A percentile compares a stretch with the other conserved stretches of the same genome.
Evolutionary conservation across 1,284 basidiomycete genomes (phyloP).

Genomic region (Amylostereum areolatum): DNA sequence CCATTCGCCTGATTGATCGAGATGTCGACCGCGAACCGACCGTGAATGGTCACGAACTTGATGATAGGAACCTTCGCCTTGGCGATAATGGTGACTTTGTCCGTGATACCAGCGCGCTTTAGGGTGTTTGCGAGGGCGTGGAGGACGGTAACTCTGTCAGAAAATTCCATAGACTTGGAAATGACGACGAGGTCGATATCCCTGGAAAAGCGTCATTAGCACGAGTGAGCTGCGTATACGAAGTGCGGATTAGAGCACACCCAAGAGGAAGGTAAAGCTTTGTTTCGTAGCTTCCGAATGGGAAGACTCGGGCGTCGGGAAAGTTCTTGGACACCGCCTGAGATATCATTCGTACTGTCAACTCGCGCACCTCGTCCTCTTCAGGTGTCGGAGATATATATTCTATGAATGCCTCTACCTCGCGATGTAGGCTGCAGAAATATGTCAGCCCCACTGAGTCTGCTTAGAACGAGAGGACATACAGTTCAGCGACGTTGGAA

Average conservation of each 20-base stretch:
- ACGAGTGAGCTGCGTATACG: neutral
- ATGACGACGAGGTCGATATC: slow-evolving; percentile 76
- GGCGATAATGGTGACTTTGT: slow-evolving; percentile 78
- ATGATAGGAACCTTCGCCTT: slow-evolving; percentile 92
- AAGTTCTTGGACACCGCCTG: slow-evolving; percentile 61
- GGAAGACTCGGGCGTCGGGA: slow-evolving; percentile 76
- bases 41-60: slow-evolving; percentile 81
- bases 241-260: slow-evolving; percentile 40
- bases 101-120: slow-evolving; percentile 54
- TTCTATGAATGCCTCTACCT: slow-evolving; percentile 79
- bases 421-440: slow-evolving; percentile 64
- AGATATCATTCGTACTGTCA: slow-evolving; percentile 73
- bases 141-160: slow-evolving; percentile 52
- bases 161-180: slow-evolving; percentile 59
- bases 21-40: slow-evolving; percentile 84
- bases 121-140: slow-evolving; percentile 61
- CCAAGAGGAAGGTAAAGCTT: slow-evolving; percentile 92
- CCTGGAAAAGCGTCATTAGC: slow-evolving; percentile 25
- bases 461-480: slow-evolving; percentile 12
- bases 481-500: slow-evolving; percentile 79
- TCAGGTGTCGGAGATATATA: slow-evolving; percentile 85
- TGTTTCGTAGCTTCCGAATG: slow-evolving; percentile 94
- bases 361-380: slow-evolving; percentile 81
- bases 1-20: slow-evolving; percentile 89
- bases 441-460: slow-evolving; percentile 5